Conservation (phyloP, 2,329 filamentous ascomycete species). For the Magnaporthales sp. region DNA sequence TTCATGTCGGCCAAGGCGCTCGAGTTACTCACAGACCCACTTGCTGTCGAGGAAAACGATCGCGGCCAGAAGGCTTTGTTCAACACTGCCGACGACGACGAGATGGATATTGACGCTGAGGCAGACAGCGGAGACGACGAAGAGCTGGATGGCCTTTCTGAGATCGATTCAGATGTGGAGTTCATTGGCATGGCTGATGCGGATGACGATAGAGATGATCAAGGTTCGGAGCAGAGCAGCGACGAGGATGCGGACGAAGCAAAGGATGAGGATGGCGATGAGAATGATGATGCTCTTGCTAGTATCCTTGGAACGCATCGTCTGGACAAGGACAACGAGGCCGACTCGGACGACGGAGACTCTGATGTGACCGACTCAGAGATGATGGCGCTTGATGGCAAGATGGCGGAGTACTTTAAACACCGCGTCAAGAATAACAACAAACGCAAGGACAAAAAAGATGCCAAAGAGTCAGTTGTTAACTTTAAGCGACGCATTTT, state of each 20-base stretch:
- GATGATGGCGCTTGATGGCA: constrained; percentile 82
- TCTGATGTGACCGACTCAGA: constrained; percentile 92
- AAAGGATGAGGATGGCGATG: constrained; percentile 27
- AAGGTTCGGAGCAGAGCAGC: constrained; percentile 17
- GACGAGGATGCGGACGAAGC: constrained; percentile 33
- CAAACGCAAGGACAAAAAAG: constrained; percentile 77
- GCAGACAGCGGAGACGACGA: constrained; percentile 32
- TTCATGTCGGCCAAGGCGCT: constrained; percentile 68
- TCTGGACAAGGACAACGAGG: constrained; percentile 47
- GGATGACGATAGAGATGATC: constrained; percentile 30
- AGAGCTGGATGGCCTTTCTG: constrained; percentile 26
- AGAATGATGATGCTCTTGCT: constrained; percentile 17
- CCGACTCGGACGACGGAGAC: constrained; percentile 49
- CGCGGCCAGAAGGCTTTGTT: constrained; percentile 84
- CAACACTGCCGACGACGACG: constrained; percentile 46
- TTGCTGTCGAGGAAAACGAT: constrained; percentile 71
- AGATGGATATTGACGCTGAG: constrained; percentile 40
- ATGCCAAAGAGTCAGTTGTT: constrained; percentile 79
- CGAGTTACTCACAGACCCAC: constrained; percentile 54
- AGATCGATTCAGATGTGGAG: constrained; percentile 33
- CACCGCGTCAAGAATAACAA: constrained; percentile 59
- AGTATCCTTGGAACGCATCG: constrained; percentile 30
- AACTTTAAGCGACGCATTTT: constrained; percentile 94
- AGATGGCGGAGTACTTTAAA: constrained; percentile 78
- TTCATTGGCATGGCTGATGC: constrained; percentile 25